Conservation (phyloP, 1,139 yeast genomes). For the Debaryomycetaceae sp. region DNA sequence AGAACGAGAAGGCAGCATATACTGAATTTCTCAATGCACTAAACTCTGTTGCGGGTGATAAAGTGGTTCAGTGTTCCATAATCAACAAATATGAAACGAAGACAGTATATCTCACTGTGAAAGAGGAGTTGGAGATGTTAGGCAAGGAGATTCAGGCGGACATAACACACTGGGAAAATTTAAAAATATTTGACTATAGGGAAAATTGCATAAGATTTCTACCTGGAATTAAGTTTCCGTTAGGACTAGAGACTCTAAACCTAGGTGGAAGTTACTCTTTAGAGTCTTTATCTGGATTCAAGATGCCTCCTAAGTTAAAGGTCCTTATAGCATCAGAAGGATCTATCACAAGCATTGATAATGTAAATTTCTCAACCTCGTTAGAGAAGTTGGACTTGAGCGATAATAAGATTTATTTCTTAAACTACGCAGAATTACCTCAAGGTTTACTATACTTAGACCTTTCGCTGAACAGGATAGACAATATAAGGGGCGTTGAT, state of each 20-base stretch:
- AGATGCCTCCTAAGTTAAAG: constrained; percentile 34
- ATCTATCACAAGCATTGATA: constrained; percentile 34
- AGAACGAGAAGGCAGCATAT: constrained; percentile 24
- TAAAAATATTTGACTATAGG: constrained; percentile 36
- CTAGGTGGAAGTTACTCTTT: constrained; percentile 41
- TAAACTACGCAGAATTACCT: constrained; percentile 42
- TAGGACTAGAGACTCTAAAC: constrained; percentile 34
- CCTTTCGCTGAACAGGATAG: constrained; percentile 41
- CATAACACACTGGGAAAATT: constrained; percentile 32
- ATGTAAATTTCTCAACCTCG: constrained; percentile 31
- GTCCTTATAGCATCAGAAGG: constrained; percentile 34
- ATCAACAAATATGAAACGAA: constrained; percentile 36
- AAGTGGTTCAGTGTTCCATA: constrained; percentile 38
- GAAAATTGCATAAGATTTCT: constrained; percentile 36
- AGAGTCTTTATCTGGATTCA: constrained; percentile 41
- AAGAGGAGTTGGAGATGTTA: constrained; percentile 28
- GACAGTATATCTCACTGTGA: constrained; percentile 34
- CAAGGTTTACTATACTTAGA: constrained; percentile 27
- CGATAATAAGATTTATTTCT: constrained; percentile 40
- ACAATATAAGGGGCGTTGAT: constrained; percentile 34
- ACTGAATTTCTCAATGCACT: constrained; percentile 21
- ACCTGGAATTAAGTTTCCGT: constrained; percentile 42
- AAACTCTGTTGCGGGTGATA: constrained; percentile 20
- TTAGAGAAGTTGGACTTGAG: constrained; percentile 32
- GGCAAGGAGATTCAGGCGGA: constrained; percentile 42